A percentile compares a stretch with the other conserved stretches of the same genome.
These are phyloP conservation scores for Pholiota microspora DNA, from an alignment of 768 basidiomycete genomes.

Conservation along the genomic window DNA sequence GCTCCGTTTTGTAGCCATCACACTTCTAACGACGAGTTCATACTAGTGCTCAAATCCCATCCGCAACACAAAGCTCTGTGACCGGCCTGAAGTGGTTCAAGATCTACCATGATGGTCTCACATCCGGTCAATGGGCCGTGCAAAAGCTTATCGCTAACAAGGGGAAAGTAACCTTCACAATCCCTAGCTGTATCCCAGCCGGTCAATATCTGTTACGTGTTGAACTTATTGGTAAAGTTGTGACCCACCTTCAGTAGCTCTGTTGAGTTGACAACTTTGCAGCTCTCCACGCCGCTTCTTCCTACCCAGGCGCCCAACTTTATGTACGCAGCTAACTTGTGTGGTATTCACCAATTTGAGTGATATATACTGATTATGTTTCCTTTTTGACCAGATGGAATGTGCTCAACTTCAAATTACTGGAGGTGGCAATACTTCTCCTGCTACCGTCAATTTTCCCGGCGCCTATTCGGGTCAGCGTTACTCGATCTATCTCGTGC, in stretches of 20 bases:
- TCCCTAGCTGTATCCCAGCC: slow-evolving; percentile 18
- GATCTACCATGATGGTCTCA: slow-evolving; percentile 18
- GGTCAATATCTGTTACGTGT: slow-evolving; percentile 21
- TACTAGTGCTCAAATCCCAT: slow-evolving; percentile 41
- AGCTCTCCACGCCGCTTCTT: slow-evolving; percentile 44
- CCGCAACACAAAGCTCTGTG: slow-evolving; percentile 38
- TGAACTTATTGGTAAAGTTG: slow-evolving; percentile 26
- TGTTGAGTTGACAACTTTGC: background rate
- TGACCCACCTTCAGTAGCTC: slow-evolving; percentile 22
- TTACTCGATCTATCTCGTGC: too few relatives aligned
- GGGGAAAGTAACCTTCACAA: slow-evolving; percentile 19
- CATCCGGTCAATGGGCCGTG: slow-evolving; percentile 16
- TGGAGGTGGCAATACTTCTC: slow-evolving; percentile 39
- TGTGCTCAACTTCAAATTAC: slow-evolving; percentile 46
- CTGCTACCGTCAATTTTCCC: slow-evolving; percentile 43
- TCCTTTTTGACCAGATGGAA: slow-evolving; percentile 33
- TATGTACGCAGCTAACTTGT: slow-evolving; percentile 34
- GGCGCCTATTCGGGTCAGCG: background rate
- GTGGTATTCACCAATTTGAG: too few relatives aligned
- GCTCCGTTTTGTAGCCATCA: background rate
- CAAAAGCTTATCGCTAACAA: slow-evolving; percentile 18
- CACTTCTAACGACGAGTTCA: background rate
- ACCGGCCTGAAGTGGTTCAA: slow-evolving; percentile 21
- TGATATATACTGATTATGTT: slow-evolving; percentile 5
- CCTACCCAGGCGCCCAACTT: slow-evolving; percentile 54